These are phyloP conservation scores for Chlorella sp. DNA, from an alignment of 139 green algal genomes.

Conservation along the genomic window DNA sequence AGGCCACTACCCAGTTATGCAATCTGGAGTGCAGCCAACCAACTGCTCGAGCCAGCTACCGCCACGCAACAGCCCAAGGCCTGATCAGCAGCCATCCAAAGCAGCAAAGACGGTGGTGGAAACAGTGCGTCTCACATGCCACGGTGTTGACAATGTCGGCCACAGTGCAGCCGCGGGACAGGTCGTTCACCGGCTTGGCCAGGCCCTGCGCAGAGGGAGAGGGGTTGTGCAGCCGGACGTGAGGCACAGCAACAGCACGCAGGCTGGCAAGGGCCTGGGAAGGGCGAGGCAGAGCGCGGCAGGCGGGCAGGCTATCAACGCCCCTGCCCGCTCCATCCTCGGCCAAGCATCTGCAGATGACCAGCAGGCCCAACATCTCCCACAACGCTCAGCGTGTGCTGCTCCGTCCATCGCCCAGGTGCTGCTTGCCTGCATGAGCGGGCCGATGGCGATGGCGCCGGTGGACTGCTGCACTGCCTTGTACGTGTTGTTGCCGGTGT, in stretches of 20 bases:
- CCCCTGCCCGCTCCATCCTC: no score
- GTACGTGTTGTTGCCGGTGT: conserved; percentile 94
- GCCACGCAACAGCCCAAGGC: background rate
- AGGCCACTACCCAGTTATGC: no score
- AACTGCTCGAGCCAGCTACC: no score
- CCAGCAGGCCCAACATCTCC: background rate
- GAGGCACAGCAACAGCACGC: background rate
- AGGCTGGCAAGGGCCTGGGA: no score
- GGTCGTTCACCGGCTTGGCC: conserved; percentile 92
- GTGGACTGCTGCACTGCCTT: conserved; percentile 84
- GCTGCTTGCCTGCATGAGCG: conserved; percentile 76
- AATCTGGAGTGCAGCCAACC: no score
- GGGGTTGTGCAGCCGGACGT: background rate
- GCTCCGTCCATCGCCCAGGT: no score
- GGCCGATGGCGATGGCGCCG: conserved; percentile 86
- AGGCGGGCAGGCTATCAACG: no score
- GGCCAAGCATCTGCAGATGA: background rate
- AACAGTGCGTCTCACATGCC: conserved; percentile 49
- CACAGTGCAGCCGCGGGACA: conserved; percentile 91
- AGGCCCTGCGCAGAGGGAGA: conserved; percentile 65
- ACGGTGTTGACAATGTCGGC: conserved; percentile 94
- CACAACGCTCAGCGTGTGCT: background rate
- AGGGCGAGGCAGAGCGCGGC: no score
- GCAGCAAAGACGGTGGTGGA: background rate
- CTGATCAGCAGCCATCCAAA: background rate